Evolutionary conservation across 345 rosid species (phyloP), one percentile per base, ranked within the genome.

Genomic region (Pistacia atlantica): DNA sequence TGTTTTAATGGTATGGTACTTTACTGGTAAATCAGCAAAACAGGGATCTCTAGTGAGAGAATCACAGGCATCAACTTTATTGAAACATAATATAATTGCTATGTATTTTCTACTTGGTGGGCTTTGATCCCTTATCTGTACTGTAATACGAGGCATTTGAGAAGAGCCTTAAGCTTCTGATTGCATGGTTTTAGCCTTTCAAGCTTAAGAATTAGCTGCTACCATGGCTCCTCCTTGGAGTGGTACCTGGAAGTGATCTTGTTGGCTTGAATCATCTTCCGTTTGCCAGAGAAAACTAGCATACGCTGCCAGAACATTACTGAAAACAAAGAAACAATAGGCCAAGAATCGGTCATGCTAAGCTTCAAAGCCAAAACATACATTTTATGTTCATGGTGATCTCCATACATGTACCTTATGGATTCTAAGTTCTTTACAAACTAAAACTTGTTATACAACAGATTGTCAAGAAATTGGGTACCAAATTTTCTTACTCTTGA

Each of bases 281-380:
- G 79, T 67, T 75, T 86, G 92, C 98, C 97, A 92, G 64, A 92
- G 79, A 82, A 93, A 92, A 68, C 89, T 67, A 12, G 97, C 96
- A 78, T 90, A 91, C 76, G 93, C 97, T 12, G 89, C 98, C 2
- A 90, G 87, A 75, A 91, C 85, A 69, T 87, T 52, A 80, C 96
- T 94, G 86, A 42, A 72, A 62, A 52, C 65, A 72, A 65, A 83
- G 55, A 66, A 78, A 71, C 59, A 25, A 17, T 14, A 46, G 37
- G 52, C 12, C 16, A 46, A 31, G 33, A 1, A 31, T 31, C 33
- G 3, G 33, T 31, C 33, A 31, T 31, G 33, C 46, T 42, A 42
- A 42, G 46, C 8, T 42, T 7, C 46, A 7, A 42, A 42, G 46
- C 8, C 6, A 8, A 42, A 8, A 42, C 46, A 31, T 31, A 42